phyloP scores from a whole-genome alignment of 1,284 basidiomycete genomes.

The Trametes pubescens region DNA sequence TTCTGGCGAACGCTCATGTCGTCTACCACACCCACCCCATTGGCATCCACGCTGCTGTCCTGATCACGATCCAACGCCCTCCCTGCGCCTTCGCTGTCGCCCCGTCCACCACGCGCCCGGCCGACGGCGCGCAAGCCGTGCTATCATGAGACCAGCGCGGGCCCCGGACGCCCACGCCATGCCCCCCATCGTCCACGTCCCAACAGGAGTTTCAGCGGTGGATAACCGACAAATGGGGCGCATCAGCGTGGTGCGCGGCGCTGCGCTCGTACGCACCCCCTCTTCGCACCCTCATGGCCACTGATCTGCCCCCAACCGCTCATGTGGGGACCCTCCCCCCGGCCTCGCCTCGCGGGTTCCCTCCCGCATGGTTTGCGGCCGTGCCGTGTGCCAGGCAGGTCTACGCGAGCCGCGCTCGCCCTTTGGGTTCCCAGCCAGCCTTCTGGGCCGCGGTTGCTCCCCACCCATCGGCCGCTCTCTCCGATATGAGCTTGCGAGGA shows the following conservation, averaged over 20 bases:
- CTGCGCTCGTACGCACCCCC: background rate
- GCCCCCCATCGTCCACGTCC: background rate
- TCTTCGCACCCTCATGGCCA: constrained; percentile 7
- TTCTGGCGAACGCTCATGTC: constrained; percentile 4
- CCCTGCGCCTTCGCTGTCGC: background rate
- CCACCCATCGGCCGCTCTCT: background rate
- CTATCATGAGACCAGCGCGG: constrained; percentile 1
- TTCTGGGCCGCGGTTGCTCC: background rate
- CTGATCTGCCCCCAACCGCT: constrained; percentile 12
- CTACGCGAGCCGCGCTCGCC: constrained; percentile 1
- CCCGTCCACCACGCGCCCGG: background rate
- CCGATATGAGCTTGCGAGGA: background rate
- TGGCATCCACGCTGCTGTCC: constrained; percentile 1
- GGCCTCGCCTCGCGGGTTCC: background rate
- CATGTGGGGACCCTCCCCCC: too few species aligned
- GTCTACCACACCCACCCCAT: background rate
- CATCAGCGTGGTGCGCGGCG: background rate
- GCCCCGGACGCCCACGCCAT: background rate
- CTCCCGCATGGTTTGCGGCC: background rate
- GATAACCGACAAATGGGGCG: background rate
- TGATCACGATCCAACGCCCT: background rate
- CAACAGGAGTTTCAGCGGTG: background rate
- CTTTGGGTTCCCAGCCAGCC: background rate
- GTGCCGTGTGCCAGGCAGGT: background rate
- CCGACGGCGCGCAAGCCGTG: background rate